Conservation (phyloP, 2,329 filamentous ascomycete genomes). For the Alternaria consortialis region DNA sequence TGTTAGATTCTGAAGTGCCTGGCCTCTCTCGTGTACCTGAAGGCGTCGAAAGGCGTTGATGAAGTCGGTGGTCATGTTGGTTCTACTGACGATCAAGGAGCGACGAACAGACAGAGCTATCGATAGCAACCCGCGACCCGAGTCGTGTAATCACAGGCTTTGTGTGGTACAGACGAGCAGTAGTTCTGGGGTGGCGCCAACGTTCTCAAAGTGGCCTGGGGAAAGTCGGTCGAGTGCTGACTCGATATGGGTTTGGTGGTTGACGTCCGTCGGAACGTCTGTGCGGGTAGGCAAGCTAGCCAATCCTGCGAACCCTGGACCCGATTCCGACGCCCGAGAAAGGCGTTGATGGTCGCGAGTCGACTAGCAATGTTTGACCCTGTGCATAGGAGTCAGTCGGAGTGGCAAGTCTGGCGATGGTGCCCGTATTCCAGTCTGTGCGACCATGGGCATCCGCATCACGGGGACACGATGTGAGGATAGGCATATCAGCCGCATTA, state of each 20-base stretch:
- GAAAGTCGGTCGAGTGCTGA: constrained; percentile 17
- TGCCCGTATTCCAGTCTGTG: background rate
- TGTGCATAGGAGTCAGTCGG: background rate
- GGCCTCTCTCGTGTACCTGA: constrained; percentile 20
- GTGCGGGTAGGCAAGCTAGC: constrained; percentile 6
- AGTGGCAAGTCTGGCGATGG: constrained; percentile 9
- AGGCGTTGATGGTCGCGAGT: background rate
- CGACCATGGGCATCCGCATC: background rate
- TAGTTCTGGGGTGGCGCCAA: constrained; percentile 4
- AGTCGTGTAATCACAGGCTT: constrained; percentile 10
- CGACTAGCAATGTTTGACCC: constrained; percentile 2
- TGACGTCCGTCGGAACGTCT: constrained; percentile 7
- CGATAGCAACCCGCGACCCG: background rate
- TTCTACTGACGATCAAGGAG: background rate
- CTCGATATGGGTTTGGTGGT: constrained; percentile 8
- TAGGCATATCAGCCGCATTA: background rate
- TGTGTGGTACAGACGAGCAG: constrained; percentile 1
- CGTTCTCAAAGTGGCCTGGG: background rate
- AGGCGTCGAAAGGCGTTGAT: constrained; percentile 31
- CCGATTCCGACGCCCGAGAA: background rate
- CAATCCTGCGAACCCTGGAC: constrained; percentile 5
- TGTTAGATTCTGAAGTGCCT: constrained; percentile 38
- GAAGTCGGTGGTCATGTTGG: constrained; percentile 18
- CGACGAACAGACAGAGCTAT: background rate
- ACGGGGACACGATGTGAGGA: background rate